These are phyloP conservation scores for Parasarocladium wereldwijsianum DNA, from an alignment of 2,329 filamentous ascomycete species.

Conservation along the genomic window DNA sequence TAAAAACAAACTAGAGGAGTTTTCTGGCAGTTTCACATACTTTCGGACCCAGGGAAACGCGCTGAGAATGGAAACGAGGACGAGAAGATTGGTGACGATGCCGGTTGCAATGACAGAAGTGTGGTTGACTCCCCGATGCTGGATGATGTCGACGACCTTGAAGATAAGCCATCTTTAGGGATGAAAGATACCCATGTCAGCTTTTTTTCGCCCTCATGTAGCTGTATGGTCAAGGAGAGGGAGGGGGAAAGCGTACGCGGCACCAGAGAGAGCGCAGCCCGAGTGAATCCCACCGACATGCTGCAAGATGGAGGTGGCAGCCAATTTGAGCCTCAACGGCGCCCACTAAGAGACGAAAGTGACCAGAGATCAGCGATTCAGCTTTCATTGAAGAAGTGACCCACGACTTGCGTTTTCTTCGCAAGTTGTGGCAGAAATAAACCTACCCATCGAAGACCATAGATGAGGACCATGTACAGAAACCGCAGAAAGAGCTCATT, in stretches of 20 bases:
- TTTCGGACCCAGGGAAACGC: constrained; percentile 26
- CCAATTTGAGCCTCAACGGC: constrained; percentile 19
- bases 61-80: constrained; percentile 22
- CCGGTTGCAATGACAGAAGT: constrained; percentile 20
- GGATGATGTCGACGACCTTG: constrained; percentile 22
- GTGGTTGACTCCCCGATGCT: constrained; percentile 17
- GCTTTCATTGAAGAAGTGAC: no score
- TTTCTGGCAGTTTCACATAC: constrained; percentile 14
- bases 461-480: constrained; percentile 21
- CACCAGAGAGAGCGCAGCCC: constrained; percentile 23
- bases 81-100: constrained; percentile 20
- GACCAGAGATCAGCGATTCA: no score
- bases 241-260: constrained; percentile 13
- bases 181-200: constrained; percentile 5
- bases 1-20: no score
- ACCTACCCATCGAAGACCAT: constrained; percentile 20
- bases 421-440: not conserved
- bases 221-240: not conserved
- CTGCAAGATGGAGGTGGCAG: constrained; percentile 20
- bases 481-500: constrained; percentile 23
- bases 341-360: constrained; percentile 22
- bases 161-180: constrained; percentile 21
- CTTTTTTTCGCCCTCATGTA: not conserved
- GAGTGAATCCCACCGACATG: constrained; percentile 27
- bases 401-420: no score